Base-by-base conservation (phyloP, 139 green algal genomes). In the Chlamydomonas sp. region DNA sequence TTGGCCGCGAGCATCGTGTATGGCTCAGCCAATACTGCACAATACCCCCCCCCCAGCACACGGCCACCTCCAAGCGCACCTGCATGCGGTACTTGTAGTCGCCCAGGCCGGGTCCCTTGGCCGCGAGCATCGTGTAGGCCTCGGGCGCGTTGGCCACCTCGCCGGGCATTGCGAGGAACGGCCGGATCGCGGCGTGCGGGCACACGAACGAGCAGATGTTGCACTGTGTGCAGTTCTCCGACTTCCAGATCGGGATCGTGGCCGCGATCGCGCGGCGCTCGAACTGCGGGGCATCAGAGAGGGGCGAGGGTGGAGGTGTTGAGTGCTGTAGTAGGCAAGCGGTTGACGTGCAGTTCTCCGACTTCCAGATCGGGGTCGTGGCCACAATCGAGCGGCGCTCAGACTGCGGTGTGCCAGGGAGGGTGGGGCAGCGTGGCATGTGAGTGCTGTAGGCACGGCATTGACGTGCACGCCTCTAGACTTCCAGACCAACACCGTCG, bases 171-270 rank as follows among this genome's bases (percentile, higher is more conserved):
- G 76, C 76, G 36, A 87, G 76, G 3, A 58, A 34, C 20, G 81
- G 81, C 16, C 81, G 73, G 73, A 87, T 87, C 35, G 81, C 81
- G 38, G 81, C 81, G 65, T 87, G 81, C 16, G 81, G 81, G 79
- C 81, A 87, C n/a, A 87, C 79, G 62, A 85, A 85, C n/a, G 79
- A 57, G 73, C 81, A 87, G 43, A 85, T 79, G 76, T 87, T 87
- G 74, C 81, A 87, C 76, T 87, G 81, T 28, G 76, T 85, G 79
- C 81, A 87, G 35, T 72, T 75, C 66, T 72, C 64, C 3, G 37
- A 20, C 54, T 83, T 67, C 81, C 81, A 87, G 3, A 58, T 48
- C 3, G 81, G 82, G 47, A 87, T 72, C 13, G 49, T 34, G 38
- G 58, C 48, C 3, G 81, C 81, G 54, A 87, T 85, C 61, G 66